Conservation (phyloP, 768 basidiomycete genomes). For the Calocera cornea region DNA sequence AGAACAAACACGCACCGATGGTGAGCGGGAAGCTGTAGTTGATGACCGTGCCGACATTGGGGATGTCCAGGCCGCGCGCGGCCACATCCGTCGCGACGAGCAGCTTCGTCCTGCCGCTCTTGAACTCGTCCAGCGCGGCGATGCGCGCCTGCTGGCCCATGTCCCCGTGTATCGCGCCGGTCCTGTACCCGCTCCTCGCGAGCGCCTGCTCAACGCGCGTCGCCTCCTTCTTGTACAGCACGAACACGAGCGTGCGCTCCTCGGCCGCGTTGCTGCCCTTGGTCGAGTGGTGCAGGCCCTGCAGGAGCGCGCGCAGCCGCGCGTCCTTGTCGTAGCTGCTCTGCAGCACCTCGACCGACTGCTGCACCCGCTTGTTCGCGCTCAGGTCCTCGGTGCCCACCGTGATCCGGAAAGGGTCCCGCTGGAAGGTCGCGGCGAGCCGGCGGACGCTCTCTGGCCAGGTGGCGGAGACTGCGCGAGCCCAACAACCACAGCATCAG, state of each 20-base stretch:
- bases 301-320: slow-evolving; percentile 38
- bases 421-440: slow-evolving; percentile 77
- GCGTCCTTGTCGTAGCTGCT: slow-evolving; percentile 17
- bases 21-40: slow-evolving; percentile 98
- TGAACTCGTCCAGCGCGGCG: slow-evolving; percentile 76
- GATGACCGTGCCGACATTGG: slow-evolving; percentile 84
- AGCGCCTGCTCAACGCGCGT: slow-evolving; percentile 77
- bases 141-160: slow-evolving; percentile 73
- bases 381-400: slow-evolving; percentile 92
- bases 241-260: slow-evolving; percentile 77
- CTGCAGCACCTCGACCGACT: slow-evolving; percentile 16
- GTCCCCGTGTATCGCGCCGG: slow-evolving; percentile 80
- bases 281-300: slow-evolving; percentile 23
- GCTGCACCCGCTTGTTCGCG: slow-evolving; percentile 62
- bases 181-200: slow-evolving; percentile 55
- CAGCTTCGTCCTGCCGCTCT: slow-evolving; percentile 61
- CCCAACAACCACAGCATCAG: too few species aligned
- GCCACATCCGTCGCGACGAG: slow-evolving; percentile 97
- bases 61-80: slow-evolving; percentile 92
- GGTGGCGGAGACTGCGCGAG: slow-evolving; percentile 87
- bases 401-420: slow-evolving; percentile 73
- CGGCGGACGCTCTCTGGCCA: slow-evolving; percentile 93
- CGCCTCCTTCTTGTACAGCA: slow-evolving; percentile 95
- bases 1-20: slow-evolving; percentile 76
- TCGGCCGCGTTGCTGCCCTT: slow-evolving; percentile 36